phyloP scores from a whole-genome alignment of 257 asterid genomes.

The Lantana camara region DNA sequence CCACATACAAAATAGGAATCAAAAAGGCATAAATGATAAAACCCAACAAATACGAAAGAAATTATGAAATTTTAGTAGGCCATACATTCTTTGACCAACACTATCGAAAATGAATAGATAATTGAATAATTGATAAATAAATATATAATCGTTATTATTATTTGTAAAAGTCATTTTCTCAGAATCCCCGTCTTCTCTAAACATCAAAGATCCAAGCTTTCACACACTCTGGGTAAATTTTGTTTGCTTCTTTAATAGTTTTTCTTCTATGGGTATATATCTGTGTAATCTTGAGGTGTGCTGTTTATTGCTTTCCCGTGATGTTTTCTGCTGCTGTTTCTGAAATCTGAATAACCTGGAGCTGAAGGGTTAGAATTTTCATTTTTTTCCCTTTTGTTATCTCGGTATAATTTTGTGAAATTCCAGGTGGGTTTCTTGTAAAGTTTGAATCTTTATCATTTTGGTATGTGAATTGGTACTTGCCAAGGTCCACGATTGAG shows the following conservation, averaged over 20 bases:
- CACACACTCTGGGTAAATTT: conserved; percentile 14
- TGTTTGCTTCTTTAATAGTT: background rate
- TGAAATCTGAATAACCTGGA: conserved; percentile 1
- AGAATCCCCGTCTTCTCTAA: conserved; percentile 30
- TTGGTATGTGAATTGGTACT: conserved; percentile 23
- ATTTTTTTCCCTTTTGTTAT: background rate
- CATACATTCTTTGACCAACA: conserved; percentile 23
- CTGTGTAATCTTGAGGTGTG: background rate
- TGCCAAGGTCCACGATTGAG: background rate
- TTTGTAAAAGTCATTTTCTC: background rate
- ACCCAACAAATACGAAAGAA: background rate
- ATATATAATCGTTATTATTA: background rate
- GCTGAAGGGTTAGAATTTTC: conserved; percentile 8
- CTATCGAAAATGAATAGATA: conserved; percentile 9
- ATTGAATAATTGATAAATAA: background rate
- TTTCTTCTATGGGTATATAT: background rate
- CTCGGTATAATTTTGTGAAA: conserved; percentile 3
- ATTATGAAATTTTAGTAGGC: conserved; percentile 17
- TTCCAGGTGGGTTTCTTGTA: conserved; percentile 31
- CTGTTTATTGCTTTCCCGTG: conserved; percentile 1
- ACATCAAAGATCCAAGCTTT: conserved; percentile 36
- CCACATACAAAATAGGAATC: conserved; percentile 1
- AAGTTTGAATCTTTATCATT: conserved; percentile 17
- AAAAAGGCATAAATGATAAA: background rate
- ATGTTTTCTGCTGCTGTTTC: conserved; percentile 1